Conservation (phyloP, 768 basidiomycete genomes). For the Leccinellum luteum region DNA sequence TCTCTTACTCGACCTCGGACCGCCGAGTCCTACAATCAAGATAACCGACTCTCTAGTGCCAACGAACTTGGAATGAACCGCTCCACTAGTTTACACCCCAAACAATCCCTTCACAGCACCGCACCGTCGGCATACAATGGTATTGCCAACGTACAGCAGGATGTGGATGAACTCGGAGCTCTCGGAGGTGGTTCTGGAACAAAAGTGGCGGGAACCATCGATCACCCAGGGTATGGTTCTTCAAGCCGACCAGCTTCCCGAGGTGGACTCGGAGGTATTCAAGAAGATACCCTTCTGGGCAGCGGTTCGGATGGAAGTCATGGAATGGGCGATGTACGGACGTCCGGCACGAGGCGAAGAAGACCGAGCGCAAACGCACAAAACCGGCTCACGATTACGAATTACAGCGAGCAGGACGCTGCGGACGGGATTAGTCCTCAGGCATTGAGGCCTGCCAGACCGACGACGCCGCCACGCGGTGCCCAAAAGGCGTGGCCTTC, state of each 20-base stretch:
- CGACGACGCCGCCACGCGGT: slow-evolving; percentile 29
- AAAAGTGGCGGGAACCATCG: slow-evolving; percentile 18
- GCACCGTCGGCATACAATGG: slow-evolving; percentile 26
- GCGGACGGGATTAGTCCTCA: slow-evolving; percentile 30
- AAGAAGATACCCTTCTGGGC: slow-evolving; percentile 14
- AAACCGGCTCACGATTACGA: slow-evolving; percentile 42
- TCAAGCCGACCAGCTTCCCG: slow-evolving; percentile 13
- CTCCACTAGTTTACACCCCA: slow-evolving; percentile 8
- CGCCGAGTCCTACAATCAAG: slow-evolving; percentile 19
- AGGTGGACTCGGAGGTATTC: slow-evolving; percentile 25
- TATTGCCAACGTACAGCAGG: slow-evolving; percentile 7
- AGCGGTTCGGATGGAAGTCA: slow-evolving; percentile 6
- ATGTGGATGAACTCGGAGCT: slow-evolving; percentile 22
- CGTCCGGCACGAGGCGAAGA: slow-evolving; percentile 22
- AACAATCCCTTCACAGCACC: slow-evolving; percentile 29
- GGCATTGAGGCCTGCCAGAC: slow-evolving; percentile 3
- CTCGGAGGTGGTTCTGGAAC: slow-evolving; percentile 11
- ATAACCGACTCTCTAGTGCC: slow-evolving; percentile 5
- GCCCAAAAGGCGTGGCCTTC: slow-evolving; percentile 21
- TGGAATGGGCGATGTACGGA: slow-evolving; percentile 6
- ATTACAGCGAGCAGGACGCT: slow-evolving; percentile 40
- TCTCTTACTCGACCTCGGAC: slow-evolving; percentile 21
- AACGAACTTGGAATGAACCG: slow-evolving; percentile 13
- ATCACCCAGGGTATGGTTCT: slow-evolving; percentile 28
- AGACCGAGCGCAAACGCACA: slow-evolving; percentile 31